phyloP scores from a whole-genome alignment of 441 rosid genomes.

The Hura crepitans region DNA sequence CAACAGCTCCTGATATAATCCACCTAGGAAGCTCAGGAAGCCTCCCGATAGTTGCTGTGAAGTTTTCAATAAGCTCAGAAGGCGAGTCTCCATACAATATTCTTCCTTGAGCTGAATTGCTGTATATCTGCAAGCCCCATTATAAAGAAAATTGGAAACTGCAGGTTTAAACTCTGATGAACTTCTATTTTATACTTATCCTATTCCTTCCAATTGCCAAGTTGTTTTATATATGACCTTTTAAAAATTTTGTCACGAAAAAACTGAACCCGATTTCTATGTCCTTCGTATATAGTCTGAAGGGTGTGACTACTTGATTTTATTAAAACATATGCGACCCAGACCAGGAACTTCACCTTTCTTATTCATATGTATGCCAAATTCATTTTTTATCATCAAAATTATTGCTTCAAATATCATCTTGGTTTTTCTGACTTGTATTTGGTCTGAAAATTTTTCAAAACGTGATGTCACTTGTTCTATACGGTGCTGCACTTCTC shows the following conservation, averaged over 20 bases:
- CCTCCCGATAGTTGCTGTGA: conserved; percentile 56
- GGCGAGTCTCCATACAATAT: conserved; percentile 58
- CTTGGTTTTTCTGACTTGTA: background rate
- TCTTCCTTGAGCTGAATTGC: conserved; percentile 49
- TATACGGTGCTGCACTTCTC: background rate
- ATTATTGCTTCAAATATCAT: background rate
- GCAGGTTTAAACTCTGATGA: conserved; percentile 27
- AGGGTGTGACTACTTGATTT: background rate
- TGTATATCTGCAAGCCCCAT: conserved; percentile 55
- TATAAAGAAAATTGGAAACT: conserved; percentile 34
- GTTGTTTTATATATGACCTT: background rate
- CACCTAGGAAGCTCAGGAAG: conserved; percentile 69
- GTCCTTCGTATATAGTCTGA: background rate
- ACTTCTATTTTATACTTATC: conserved; percentile 9
- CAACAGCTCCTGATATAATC: conserved; percentile 67
- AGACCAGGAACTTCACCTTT: background rate
- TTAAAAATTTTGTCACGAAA: background rate
- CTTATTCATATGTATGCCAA: background rate
- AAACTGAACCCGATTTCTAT: background rate
- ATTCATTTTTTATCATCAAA: background rate
- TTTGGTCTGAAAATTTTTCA: conserved; percentile 2
- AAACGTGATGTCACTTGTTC: background rate
- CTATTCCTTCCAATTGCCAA: background rate
- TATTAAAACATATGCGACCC: background rate
- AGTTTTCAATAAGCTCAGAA: conserved; percentile 48